A percentile compares a stretch with the other conserved stretches of the same genome.
These are phyloP conservation scores for Aphanomyces invadans DNA, from an alignment of 352 stramenopile species.

Conservation along the genomic window DNA sequence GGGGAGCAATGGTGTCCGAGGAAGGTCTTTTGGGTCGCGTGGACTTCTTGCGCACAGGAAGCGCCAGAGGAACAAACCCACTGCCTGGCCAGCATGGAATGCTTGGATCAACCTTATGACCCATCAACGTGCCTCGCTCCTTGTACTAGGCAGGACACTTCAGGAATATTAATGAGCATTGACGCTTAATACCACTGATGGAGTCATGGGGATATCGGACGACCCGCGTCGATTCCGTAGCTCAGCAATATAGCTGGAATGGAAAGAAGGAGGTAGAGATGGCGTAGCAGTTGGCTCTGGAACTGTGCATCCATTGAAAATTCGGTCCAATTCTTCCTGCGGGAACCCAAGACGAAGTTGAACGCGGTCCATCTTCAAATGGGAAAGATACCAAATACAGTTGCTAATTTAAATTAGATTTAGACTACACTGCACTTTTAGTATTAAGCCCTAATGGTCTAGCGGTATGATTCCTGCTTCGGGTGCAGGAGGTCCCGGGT, in stretches of 20 bases:
- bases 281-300: background rate
- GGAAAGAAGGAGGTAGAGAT: background rate
- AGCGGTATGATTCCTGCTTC: constrained; percentile 15
- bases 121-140: constrained; percentile 6
- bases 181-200: background rate
- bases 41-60: constrained; percentile 4
- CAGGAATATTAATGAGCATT: background rate
- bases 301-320: constrained; percentile 1
- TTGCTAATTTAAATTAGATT: background rate
- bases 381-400: background rate
- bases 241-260: background rate
- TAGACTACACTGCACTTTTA: background rate
- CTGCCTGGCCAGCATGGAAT: constrained; percentile 15
- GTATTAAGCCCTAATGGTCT: constrained; percentile 11
- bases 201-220: background rate
- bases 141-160: background rate
- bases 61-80: constrained; percentile 18
- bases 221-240: background rate
- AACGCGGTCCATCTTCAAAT: constrained; percentile 14
- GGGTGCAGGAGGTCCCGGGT: constrained; percentile 5
- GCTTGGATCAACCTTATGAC: constrained; percentile 13
- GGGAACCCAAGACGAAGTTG: constrained; percentile 14
- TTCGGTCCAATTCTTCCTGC: constrained; percentile 8
- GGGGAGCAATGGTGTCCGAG: background rate
- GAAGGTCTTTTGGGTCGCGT: background rate